Evolutionary conservation across 495 filamentous ascomycete genomes (phyloP), one percentile per base, ranked within the genome.

Genomic region (Penicillium herquei): DNA sequence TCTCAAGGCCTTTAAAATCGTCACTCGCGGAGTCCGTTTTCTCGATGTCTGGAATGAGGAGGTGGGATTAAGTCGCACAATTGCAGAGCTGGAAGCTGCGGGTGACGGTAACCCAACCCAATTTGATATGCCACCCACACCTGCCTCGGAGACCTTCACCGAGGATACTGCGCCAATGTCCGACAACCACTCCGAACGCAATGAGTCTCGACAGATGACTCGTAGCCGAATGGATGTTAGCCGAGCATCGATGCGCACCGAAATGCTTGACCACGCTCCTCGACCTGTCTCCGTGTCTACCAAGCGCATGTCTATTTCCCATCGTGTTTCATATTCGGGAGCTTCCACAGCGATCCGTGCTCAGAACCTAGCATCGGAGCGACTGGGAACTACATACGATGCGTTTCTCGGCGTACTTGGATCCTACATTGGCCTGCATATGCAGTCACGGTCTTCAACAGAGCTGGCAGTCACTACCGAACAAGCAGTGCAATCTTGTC

Each of bases 1-100:
- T 10, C 72, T 96, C 47, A 92, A 92, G 66, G 92, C 91, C 0
- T 98, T 95, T 76, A 93, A 89, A 62, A 90, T 97, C 54, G 89
- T 95, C n/a, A 91, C 85, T 52, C 87, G 92, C 54, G 90, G 89
- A 35, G 91, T 97, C 49, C 81, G 85, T 55, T 97, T 99, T 67
- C 78, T 97, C n/a, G 95, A 99, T 64, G 79, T 92, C 5, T 88
- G 91, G 79, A 85, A 90, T 21, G 85, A 93, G 52, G 88, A 91
- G 52, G 82, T 86, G 32, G 77, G 82, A 42, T 68, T 87, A 40
- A 83, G 83, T 70, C 76, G 81, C 54, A 85, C 85, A 26, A 81
- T 87, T 43, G 77, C 80, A 17, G 84, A 87, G 60, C 78, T 88
- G 58, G 76, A 78, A 18, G 54, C 56, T 18, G 55, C 64, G 9